phyloP scores from a whole-genome alignment of 2,329 filamentous ascomycete species.

The Alternaria arborescens region DNA sequence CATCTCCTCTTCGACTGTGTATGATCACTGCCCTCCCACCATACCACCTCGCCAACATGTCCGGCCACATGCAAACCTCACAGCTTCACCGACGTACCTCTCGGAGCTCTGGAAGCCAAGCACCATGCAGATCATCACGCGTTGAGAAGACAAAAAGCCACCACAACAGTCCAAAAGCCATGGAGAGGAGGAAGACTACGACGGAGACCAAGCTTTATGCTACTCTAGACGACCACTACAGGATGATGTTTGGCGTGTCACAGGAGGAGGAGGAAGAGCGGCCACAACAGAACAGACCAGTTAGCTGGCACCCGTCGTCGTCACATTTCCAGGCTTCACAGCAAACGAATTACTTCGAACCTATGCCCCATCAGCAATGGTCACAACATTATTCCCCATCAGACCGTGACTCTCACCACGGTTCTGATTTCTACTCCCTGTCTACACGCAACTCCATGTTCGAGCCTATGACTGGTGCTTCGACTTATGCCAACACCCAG shows the following conservation, averaged over 20 bases:
- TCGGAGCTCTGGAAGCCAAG: constrained; percentile 42
- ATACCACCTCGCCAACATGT: constrained; percentile 33
- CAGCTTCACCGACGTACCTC: constrained; percentile 44
- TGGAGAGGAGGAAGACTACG: constrained; percentile 51
- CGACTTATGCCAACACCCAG: constrained; percentile 23
- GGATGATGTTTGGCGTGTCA: constrained; percentile 52
- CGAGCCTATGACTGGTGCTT: constrained; percentile 28
- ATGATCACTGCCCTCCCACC: constrained; percentile 24
- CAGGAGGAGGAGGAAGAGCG: constrained; percentile 40
- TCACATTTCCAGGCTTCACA: constrained; percentile 50
- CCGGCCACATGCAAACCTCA: constrained; percentile 38
- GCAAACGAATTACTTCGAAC: constrained; percentile 35
- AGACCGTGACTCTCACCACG: constrained; percentile 37
- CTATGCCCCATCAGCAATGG: constrained; percentile 40
- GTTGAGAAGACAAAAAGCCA: constrained; percentile 52
- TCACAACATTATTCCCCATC: constrained; percentile 31
- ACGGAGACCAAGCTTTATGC: constrained; percentile 50
- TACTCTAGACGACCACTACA: constrained; percentile 52
- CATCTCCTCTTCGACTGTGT: constrained; percentile 8
- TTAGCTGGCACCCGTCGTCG: constrained; percentile 79
- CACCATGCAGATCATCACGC: constrained; percentile 42
- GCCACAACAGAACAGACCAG: constrained; percentile 58
- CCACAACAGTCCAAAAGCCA: constrained; percentile 48
- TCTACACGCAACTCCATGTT: constrained; percentile 47
- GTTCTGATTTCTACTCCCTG: constrained; percentile 47